Percentiles rank a stretch among this genome's conserved stretches.
These are phyloP conservation scores for Chytridiales sp. DNA, from an alignment of 371 early-diverging fungal genomes.

Conservation along the genomic window DNA sequence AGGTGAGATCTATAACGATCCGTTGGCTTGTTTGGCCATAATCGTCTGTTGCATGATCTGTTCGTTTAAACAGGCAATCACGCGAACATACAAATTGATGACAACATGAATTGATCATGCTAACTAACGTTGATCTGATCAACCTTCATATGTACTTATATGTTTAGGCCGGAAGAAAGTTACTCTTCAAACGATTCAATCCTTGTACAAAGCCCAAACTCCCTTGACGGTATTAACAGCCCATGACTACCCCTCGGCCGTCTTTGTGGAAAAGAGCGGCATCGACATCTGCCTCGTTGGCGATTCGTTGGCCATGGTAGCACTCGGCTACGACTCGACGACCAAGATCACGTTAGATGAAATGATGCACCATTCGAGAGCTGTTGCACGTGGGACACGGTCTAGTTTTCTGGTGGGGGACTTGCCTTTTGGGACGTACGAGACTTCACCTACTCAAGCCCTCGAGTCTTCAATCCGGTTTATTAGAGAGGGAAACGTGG, in stretches of 20 bases:
- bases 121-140: too few relatives aligned
- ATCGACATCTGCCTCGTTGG: slow-evolving; percentile 91
- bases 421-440: slow-evolving; percentile 92
- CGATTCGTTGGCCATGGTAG: slow-evolving; percentile 95
- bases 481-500: slow-evolving; percentile 83
- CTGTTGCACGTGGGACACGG: slow-evolving; percentile 80
- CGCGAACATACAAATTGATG: too few relatives aligned
- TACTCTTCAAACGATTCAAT: slow-evolving; percentile 74
- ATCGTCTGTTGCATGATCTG: too few relatives aligned
- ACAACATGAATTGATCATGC: too few relatives aligned
- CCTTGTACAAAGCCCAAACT: slow-evolving; percentile 65
- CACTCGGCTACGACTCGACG: slow-evolving; percentile 84
- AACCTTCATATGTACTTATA: too few relatives aligned
- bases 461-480: slow-evolving; percentile 74
- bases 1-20: too few relatives aligned
- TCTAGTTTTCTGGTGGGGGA: slow-evolving; percentile 80
- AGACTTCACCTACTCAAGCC: slow-evolving; percentile 70
- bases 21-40: too few relatives aligned
- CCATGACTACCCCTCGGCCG: slow-evolving; percentile 82
- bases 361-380: slow-evolving; percentile 93
- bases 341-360: slow-evolving; percentile 87
- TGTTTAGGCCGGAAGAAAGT: slow-evolving; percentile 77
- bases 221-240: slow-evolving; percentile 70
- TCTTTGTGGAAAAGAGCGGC: slow-evolving; percentile 76
- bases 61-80: too few relatives aligned